Evolutionary conservation across 2,329 filamentous ascomycete genomes (phyloP).

Genomic region (Neoscytalidium dimidiatum): DNA sequence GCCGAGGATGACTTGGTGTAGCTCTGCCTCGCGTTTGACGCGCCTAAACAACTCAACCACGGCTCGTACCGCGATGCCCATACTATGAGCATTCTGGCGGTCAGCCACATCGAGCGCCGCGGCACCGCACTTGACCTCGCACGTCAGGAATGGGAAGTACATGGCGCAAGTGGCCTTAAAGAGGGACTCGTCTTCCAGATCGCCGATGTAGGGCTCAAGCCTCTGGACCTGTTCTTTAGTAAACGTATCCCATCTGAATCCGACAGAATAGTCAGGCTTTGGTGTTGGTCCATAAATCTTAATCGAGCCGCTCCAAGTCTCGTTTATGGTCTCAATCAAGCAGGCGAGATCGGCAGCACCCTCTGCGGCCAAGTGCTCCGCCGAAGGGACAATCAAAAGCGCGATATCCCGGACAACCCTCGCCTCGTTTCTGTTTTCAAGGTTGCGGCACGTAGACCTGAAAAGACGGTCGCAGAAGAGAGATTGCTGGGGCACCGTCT

Average conservation of each 20-base stretch:
- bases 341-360: slow-evolving; percentile 18
- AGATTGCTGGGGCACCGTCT: no score
- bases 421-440: background rate
- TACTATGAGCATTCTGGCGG: slow-evolving; percentile 26
- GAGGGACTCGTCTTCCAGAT: slow-evolving; percentile 17
- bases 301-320: slow-evolving; percentile 46
- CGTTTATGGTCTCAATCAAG: slow-evolving; percentile 46
- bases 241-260: background rate
- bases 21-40: background rate
- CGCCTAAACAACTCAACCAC: background rate
- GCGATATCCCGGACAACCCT: slow-evolving; percentile 7
- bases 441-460: slow-evolving; percentile 28
- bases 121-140: slow-evolving; percentile 25
- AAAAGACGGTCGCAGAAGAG: slow-evolving; percentile 44
- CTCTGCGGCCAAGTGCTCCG: background rate
- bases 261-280: background rate
- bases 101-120: slow-evolving; percentile 25
- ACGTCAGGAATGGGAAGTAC: slow-evolving; percentile 24
- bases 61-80: background rate
- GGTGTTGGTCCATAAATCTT: slow-evolving; percentile 28
- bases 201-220: slow-evolving; percentile 26
- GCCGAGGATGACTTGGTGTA: background rate
- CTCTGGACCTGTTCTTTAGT: no score
- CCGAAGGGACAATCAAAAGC: slow-evolving; percentile 18
- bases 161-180: background rate